A percentile compares a stretch with the other conserved stretches of the same genome.
phyloP scores from a whole-genome alignment of 352 stramenopile genomes.

The Phytophthora pluvialis region DNA sequence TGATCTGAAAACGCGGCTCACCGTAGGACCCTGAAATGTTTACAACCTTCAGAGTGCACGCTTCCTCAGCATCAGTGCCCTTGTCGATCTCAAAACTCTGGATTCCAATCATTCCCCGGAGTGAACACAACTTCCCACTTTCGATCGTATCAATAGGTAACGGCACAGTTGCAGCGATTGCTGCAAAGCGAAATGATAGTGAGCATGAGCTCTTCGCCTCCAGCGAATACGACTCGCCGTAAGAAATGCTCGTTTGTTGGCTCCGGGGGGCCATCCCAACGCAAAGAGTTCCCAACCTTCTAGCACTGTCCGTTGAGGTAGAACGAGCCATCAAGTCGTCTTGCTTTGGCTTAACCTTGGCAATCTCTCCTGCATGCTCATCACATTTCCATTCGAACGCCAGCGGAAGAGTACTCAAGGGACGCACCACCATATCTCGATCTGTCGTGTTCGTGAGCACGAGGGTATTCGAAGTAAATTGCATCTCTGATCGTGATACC shows the following conservation, averaged over 20 bases:
- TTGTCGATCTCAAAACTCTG: slow-evolving; percentile 59
- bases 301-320: slow-evolving; percentile 38
- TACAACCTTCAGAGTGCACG: slow-evolving; percentile 73
- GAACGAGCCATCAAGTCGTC: slow-evolving; percentile 33
- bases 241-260: slow-evolving; percentile 46
- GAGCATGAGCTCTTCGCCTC: slow-evolving; percentile 52
- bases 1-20: slow-evolving; percentile 63
- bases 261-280: slow-evolving; percentile 5
- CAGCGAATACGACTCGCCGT: slow-evolving; percentile 54
- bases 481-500: neutral
- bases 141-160: slow-evolving; percentile 65
- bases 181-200: slow-evolving; percentile 76
- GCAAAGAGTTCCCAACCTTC: slow-evolving; percentile 23
- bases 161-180: slow-evolving; percentile 59
- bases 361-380: neutral
- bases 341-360: slow-evolving; percentile 14
- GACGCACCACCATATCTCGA: slow-evolving; percentile 58
- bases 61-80: slow-evolving; percentile 33
- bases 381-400: slow-evolving; percentile 58
- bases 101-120: slow-evolving; percentile 76
- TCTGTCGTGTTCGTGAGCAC: slow-evolving; percentile 71
- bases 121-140: slow-evolving; percentile 58
- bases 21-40: slow-evolving; percentile 67
- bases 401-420: slow-evolving; percentile 76
- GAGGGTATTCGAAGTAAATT: slow-evolving; percentile 32